Percentiles rank a stretch among this genome's conserved stretches.
phyloP scores from a whole-genome alignment of 257 asterid species.

The Gynochthodes officinalis region DNA sequence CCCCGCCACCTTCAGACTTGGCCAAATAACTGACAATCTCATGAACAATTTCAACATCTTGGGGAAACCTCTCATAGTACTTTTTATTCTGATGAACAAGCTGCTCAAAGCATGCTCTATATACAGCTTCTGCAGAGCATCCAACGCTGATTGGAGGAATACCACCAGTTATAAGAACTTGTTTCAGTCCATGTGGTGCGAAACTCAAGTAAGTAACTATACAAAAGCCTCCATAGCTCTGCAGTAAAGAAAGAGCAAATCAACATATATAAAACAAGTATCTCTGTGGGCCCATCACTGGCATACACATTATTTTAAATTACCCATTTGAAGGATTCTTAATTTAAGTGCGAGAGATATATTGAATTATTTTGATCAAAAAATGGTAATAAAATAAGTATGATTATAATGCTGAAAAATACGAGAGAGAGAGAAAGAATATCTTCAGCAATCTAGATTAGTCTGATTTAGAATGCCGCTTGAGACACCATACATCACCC shows the following conservation, averaged over 20 bases:
- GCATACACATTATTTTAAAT: background rate
- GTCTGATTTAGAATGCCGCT: background rate
- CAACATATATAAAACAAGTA: background rate
- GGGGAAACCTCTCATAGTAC: constrained; percentile 83
- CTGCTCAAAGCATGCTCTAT: constrained; percentile 78
- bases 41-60: constrained; percentile 55
- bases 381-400: no score
- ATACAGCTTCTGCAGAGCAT: constrained; percentile 82
- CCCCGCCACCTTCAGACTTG: constrained; percentile 93
- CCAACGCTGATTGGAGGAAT: constrained; percentile 79
- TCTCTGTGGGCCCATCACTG: background rate
- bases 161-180: constrained; percentile 95
- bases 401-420: no score
- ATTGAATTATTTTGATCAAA: no score
- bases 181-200: constrained; percentile 90
- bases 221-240: constrained; percentile 98
- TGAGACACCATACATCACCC: background rate
- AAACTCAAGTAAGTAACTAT: constrained; percentile 91
- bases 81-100: constrained; percentile 63
- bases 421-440: background rate
- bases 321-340: background rate
- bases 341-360: no score
- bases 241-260: constrained; percentile 28
- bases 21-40: constrained; percentile 72
- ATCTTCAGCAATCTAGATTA: background rate